phyloP scores from a whole-genome alignment of 2,329 filamentous ascomycete genomes.

The Colletotrichum costaricense region DNA sequence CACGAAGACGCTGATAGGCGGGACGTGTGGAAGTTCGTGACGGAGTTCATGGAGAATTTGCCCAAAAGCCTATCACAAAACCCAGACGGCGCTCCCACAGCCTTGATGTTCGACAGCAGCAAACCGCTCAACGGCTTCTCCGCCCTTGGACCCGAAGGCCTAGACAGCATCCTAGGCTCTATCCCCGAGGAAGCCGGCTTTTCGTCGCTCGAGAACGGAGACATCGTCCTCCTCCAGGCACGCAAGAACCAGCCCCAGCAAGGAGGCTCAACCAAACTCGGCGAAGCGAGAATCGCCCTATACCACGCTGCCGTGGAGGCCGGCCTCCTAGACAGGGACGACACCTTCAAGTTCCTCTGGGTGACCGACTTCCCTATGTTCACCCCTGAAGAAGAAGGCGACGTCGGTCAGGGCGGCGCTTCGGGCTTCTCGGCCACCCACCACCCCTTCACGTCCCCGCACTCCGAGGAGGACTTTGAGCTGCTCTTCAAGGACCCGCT shows the following conservation, averaged over 20 bases:
- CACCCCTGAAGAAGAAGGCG: slow-evolving; percentile 72
- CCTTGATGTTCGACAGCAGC: slow-evolving; percentile 79
- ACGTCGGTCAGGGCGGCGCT: slow-evolving; percentile 83
- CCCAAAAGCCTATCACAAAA: slow-evolving; percentile 73
- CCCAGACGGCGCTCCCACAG: slow-evolving; percentile 80
- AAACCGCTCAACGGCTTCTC: slow-evolving; percentile 83
- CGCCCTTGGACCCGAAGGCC: slow-evolving; percentile 67
- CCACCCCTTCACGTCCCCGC: slow-evolving; percentile 94
- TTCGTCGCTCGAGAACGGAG: slow-evolving; percentile 70
- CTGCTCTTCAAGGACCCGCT: slow-evolving; percentile 79
- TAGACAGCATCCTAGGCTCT: slow-evolving; percentile 45
- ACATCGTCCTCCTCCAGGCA: slow-evolving; percentile 85
- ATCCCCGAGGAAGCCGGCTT: slow-evolving; percentile 41
- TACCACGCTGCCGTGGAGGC: slow-evolving; percentile 76
- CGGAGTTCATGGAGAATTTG: slow-evolving; percentile 75
- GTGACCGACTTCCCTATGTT: slow-evolving; percentile 93
- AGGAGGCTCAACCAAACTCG: slow-evolving; percentile 79
- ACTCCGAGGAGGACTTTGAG: slow-evolving; percentile 77
- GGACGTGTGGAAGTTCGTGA: slow-evolving; percentile 71
- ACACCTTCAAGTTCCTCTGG: slow-evolving; percentile 80
- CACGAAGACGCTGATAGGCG: slow-evolving; percentile 58
- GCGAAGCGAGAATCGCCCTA: slow-evolving; percentile 77
- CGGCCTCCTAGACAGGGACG: slow-evolving; percentile 61
- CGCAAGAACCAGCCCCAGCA: slow-evolving; percentile 72
- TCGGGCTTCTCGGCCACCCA: slow-evolving; percentile 89